Conservation (phyloP, 352 stramenopile species). For the Pythium pyrilobum region DNA sequence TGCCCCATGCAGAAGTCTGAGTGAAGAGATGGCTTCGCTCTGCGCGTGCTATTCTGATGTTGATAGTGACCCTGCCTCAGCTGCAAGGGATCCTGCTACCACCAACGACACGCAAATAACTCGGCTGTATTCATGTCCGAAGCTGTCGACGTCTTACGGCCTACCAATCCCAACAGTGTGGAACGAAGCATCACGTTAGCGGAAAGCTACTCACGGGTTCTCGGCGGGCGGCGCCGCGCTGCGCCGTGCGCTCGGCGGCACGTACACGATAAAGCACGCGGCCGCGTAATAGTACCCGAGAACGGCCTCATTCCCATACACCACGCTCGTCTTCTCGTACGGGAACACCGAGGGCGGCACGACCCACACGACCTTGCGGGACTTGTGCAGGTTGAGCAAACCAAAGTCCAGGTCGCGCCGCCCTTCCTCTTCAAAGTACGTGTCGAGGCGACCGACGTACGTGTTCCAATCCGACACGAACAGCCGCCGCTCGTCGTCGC, state of each 20-base stretch:
- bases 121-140: too few species aligned
- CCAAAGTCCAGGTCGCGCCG: background rate
- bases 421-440: background rate
- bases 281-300: conserved; percentile 8
- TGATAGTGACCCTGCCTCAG: too few species aligned
- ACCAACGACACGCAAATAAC: too few species aligned
- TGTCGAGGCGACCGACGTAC: background rate
- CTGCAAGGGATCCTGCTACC: too few species aligned
- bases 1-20: too few species aligned
- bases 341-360: conserved; percentile 3
- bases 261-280: conserved; percentile 10
- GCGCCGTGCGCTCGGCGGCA: background rate
- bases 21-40: too few species aligned
- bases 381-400: background rate
- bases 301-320: conserved; percentile 11
- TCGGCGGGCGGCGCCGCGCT: background rate
- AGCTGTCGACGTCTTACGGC: too few species aligned
- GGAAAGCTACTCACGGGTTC: too few species aligned
- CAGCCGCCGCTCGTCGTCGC: background rate
- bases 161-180: too few species aligned
- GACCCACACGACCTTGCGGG: conserved; percentile 9
- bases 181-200: too few species aligned
- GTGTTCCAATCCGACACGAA: background rate
- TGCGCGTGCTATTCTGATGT: too few species aligned
- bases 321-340: background rate